Evolutionary conservation across 1,284 basidiomycete species (phyloP).

Genomic region (Cystobasidiaceae sp.): DNA sequence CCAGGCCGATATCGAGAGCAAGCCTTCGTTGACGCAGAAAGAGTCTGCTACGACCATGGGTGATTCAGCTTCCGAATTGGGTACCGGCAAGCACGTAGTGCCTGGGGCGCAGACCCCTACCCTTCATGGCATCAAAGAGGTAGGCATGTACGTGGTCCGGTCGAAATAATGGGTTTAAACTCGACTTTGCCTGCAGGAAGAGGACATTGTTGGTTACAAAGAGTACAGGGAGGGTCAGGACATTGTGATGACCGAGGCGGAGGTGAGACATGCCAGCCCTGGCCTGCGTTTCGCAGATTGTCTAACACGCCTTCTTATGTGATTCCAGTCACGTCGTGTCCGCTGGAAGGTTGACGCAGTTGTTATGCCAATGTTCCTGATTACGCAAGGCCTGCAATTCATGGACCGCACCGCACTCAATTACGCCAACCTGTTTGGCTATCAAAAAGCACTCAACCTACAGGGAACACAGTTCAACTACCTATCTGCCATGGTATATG

Average conservation of each 20-base stretch:
- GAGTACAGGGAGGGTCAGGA: neutral
- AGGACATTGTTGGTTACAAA: neutral
- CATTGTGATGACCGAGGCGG: neutral
- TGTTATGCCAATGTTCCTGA: conserved; percentile 29
- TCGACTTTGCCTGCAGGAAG: too few relatives aligned
- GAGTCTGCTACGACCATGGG: too few relatives aligned
- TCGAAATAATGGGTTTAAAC: too few relatives aligned
- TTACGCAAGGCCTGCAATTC: conserved; percentile 43
- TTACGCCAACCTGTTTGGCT: conserved; percentile 46
- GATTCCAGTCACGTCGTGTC: neutral
- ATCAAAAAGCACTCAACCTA: conserved; percentile 45
- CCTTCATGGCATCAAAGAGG: neutral
- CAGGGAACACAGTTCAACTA: conserved; percentile 43
- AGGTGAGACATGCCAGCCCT: neutral
- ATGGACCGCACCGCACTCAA: conserved; percentile 46
- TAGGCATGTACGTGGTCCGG: neutral
- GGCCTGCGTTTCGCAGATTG: too few relatives aligned
- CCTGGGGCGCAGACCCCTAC: too few relatives aligned
- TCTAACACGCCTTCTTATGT: neutral
- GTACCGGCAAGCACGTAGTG: neutral
- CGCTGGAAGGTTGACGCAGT: conserved; percentile 32
- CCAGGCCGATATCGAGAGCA: too few relatives aligned
- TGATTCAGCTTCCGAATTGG: too few relatives aligned
- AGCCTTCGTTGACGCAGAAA: too few relatives aligned
- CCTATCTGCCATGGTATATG: conserved; percentile 41